A percentile compares a stretch with the other conserved stretches of the same genome.
Evolutionary conservation across 768 basidiomycete species (phyloP).

Genomic region (Tylopilus subfusipes): DNA sequence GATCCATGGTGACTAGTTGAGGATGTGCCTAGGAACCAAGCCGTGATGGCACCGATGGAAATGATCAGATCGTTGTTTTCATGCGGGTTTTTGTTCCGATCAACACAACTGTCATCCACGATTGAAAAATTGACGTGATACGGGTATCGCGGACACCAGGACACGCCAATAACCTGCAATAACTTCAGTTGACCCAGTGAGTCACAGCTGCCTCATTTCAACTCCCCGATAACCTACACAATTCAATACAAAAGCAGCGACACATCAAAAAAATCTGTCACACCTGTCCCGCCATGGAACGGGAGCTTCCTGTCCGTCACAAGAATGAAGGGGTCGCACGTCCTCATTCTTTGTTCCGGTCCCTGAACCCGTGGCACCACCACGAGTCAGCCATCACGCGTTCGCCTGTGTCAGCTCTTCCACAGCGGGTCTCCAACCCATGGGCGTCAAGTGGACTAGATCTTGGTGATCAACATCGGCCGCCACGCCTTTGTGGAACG

Average conservation of each 20-base stretch:
- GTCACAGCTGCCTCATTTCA: neutral
- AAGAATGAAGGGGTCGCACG: neutral
- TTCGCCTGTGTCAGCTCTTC: slow-evolving; percentile 4
- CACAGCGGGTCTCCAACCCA: slow-evolving; percentile 10
- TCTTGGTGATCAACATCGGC: neutral
- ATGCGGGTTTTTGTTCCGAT: too few relatives aligned
- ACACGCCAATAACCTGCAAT: neutral
- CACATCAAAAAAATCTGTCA: neutral
- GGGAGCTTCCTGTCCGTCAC: neutral
- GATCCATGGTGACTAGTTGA: neutral
- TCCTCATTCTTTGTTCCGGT: neutral
- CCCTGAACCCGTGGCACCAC: neutral
- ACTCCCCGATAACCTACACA: slow-evolving; percentile 2
- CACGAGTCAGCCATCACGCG: slow-evolving; percentile 4
- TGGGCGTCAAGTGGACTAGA: slow-evolving; percentile 5
- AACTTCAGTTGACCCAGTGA: neutral
- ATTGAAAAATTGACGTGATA: neutral
- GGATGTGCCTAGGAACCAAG: neutral
- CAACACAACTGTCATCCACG: neutral
- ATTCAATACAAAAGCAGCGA: slow-evolving; percentile 8
- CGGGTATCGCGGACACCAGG: neutral
- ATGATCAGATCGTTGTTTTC: neutral
- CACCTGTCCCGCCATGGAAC: slow-evolving; percentile 23
- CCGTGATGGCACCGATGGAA: neutral
- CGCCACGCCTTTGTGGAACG: slow-evolving; percentile 19